phyloP scores from a whole-genome alignment of 176 grass and related monocot species.

The Juncus effusus region DNA sequence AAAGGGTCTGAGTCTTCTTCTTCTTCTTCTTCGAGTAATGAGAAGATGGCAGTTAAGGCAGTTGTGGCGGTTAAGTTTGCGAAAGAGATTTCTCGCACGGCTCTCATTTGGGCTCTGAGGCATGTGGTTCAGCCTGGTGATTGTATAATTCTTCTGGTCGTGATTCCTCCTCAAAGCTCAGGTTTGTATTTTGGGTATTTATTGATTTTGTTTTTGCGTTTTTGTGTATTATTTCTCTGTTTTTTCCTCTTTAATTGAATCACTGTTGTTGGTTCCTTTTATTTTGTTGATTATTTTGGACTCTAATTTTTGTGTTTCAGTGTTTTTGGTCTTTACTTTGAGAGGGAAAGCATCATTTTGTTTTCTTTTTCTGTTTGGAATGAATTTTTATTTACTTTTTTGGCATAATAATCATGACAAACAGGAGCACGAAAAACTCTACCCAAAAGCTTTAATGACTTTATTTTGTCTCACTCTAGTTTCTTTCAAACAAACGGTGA shows the following conservation, averaged over 20 bases:
- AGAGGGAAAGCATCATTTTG: background rate
- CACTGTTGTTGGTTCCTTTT: slow-evolving; percentile 9
- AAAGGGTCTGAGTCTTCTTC: slow-evolving; percentile 35
- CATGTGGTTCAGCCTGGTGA: slow-evolving; percentile 90
- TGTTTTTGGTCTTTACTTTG: slow-evolving; percentile 19
- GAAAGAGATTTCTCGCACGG: slow-evolving; percentile 85
- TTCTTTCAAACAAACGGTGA: slow-evolving; percentile 11
- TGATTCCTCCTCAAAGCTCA: slow-evolving; percentile 71
- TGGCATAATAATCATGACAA: background rate
- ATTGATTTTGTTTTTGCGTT: slow-evolving; percentile 17
- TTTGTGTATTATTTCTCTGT: slow-evolving; percentile 4
- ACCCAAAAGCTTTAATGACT: slow-evolving; percentile 5
- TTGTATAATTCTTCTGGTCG: slow-evolving; percentile 72
- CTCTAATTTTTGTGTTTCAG: slow-evolving; percentile 10
- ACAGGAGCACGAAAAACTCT: slow-evolving; percentile 13
- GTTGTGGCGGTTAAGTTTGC: slow-evolving; percentile 81
- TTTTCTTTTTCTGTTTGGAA: background rate
- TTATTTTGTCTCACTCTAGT: background rate
- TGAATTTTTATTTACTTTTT: background rate
- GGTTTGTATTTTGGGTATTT: slow-evolving; percentile 42
- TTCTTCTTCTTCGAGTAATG: slow-evolving; percentile 11
- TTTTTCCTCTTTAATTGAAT: background rate
- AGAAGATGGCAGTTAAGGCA: slow-evolving; percentile 48
- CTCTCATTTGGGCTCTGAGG: slow-evolving; percentile 85
- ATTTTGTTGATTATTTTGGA: background rate